phyloP scores from a whole-genome alignment of 208 protist species.

The Lotmaria passim region DNA sequence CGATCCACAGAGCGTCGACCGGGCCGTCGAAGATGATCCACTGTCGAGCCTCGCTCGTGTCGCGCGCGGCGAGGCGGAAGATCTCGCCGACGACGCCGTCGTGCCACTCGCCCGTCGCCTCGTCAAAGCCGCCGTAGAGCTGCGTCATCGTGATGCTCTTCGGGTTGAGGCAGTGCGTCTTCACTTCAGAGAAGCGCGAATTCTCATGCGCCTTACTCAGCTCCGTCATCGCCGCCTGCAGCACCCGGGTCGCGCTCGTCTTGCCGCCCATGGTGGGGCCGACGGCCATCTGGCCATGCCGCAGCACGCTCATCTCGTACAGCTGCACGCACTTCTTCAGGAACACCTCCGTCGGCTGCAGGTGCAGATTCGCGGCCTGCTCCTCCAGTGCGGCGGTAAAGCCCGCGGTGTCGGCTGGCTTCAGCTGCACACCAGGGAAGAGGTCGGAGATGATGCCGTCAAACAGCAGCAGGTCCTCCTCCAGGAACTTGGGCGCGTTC shows the following conservation, averaged over 20 bases:
- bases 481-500: conserved; percentile 98
- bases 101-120: conserved; percentile 96
- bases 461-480: conserved; percentile 93
- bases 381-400: conserved; percentile 84
- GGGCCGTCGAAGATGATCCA: conserved; percentile 98
- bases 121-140: conserved; percentile 97
- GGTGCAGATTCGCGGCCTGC: conserved; percentile 63
- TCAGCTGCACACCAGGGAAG: conserved; percentile 95
- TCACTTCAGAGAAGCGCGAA: conserved; percentile 84
- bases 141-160: conserved; percentile 98
- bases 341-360: conserved; percentile 96
- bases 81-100: conserved; percentile 96
- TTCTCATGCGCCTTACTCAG: conserved; percentile 70
- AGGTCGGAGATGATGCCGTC: conserved; percentile 97
- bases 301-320: conserved; percentile 97
- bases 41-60: conserved; percentile 86
- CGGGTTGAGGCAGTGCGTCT: conserved; percentile 94
- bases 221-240: conserved; percentile 89
- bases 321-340: conserved; percentile 97
- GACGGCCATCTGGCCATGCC: conserved; percentile 98
- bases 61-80: conserved; percentile 89
- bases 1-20: conserved; percentile 96
- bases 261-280: conserved; percentile 97
- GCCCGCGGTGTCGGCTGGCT: conserved; percentile 91
- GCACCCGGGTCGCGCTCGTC: conserved; percentile 84